phyloP scores from a whole-genome alignment of 2,329 filamentous ascomycete species.

The Cyclaneusma minus region DNA sequence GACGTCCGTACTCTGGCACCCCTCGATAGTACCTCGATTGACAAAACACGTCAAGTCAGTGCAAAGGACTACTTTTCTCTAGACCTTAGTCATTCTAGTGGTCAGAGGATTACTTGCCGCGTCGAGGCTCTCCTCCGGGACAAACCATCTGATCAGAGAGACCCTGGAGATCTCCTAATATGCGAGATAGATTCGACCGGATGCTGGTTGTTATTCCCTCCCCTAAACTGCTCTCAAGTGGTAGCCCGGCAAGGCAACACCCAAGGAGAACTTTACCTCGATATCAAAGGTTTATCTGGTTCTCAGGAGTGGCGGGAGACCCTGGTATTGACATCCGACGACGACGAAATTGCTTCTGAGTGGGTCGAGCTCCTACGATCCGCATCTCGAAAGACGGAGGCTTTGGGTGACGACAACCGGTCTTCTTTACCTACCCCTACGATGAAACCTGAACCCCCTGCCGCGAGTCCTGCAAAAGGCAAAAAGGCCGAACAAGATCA shows the following conservation, averaged over 20 bases:
- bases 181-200: conserved; percentile 71
- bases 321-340: conserved; percentile 57
- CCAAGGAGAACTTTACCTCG: conserved; percentile 61
- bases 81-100: conserved; percentile 73
- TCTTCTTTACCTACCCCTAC: conserved; percentile 30
- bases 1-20: conserved; percentile 65
- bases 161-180: conserved; percentile 74
- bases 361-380: conserved; percentile 76
- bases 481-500: conserved; percentile 17
- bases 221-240: conserved; percentile 54
- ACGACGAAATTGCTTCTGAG: conserved; percentile 46
- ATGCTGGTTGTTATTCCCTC: conserved; percentile 80
- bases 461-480: conserved; percentile 27
- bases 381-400: conserved; percentile 27
- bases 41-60: conserved; percentile 66
- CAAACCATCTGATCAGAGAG: conserved; percentile 48
- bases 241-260: conserved; percentile 66
- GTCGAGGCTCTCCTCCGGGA: conserved; percentile 80
- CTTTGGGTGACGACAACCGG: conserved; percentile 15
- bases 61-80: conserved; percentile 85
- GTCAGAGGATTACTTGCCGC: conserved; percentile 77
- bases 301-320: conserved; percentile 70
- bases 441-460: conserved; percentile 16
- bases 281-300: conserved; percentile 60
- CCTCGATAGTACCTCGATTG: conserved; percentile 53